phyloP scores from a whole-genome alignment of 164 flowering plant species.

The Houttuynia cordata region DNA sequence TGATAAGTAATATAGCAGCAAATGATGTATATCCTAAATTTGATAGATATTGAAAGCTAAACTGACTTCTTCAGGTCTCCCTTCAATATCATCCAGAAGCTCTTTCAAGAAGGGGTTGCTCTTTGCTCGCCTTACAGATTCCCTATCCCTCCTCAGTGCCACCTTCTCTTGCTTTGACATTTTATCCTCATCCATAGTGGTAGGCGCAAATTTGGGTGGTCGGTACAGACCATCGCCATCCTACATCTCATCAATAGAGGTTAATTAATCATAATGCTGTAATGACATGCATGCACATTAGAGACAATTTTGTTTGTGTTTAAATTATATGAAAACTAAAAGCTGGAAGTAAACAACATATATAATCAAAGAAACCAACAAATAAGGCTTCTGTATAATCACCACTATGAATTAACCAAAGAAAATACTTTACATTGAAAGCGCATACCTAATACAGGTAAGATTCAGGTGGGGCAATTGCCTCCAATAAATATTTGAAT shows the following conservation, averaged over 20 bases:
- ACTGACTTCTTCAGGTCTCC: slow-evolving; percentile 88
- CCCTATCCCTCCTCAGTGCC: slow-evolving; percentile 50
- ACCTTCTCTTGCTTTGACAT: slow-evolving; percentile 50
- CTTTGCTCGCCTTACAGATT: slow-evolving; percentile 31
- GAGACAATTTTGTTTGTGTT: no score
- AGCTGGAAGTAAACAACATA: neutral
- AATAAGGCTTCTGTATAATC: neutral
- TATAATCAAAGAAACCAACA: neutral
- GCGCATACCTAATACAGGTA: neutral
- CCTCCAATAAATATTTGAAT: no score
- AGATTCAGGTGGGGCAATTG: neutral
- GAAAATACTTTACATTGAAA: neutral
- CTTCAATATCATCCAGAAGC: slow-evolving; percentile 56
- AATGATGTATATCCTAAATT: neutral
- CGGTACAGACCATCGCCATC: slow-evolving; percentile 43
- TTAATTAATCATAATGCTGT: neutral
- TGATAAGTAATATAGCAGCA: neutral
- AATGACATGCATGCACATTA: no score
- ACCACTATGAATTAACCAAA: neutral
- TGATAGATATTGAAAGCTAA: neutral
- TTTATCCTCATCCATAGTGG: slow-evolving; percentile 65
- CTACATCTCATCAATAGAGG: slow-evolving; percentile 18
- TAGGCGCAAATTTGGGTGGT: slow-evolving; percentile 77
- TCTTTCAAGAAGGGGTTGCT: slow-evolving; percentile 46
- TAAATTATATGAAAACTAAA: no score